phyloP scores from a whole-genome alignment of 345 rosid genomes.

The Carallia brachiata region DNA sequence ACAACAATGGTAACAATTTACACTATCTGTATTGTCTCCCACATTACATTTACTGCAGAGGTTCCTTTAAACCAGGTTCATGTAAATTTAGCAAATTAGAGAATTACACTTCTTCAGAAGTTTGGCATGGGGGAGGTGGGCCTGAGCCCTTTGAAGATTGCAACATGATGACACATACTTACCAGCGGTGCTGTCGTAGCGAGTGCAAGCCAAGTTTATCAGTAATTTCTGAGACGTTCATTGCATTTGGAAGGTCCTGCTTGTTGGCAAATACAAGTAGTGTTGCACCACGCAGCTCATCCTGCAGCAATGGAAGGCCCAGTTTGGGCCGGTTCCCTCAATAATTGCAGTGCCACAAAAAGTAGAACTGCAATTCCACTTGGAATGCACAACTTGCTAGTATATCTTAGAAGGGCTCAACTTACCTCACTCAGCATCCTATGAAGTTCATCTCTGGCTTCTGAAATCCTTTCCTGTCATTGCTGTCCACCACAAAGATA shows the following conservation, averaged over 20 bases:
- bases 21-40: no score
- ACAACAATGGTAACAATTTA: no score
- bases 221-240: slow-evolving; percentile 56
- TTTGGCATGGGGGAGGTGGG: neutral
- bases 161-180: neutral
- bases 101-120: no score
- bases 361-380: neutral
- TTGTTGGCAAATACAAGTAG: slow-evolving; percentile 70
- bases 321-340: neutral
- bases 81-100: no score
- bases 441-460: slow-evolving; percentile 64
- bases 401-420: neutral
- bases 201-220: slow-evolving; percentile 68
- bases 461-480: slow-evolving; percentile 55
- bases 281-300: slow-evolving; percentile 47
- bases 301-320: slow-evolving; percentile 21
- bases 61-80: no score
- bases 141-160: neutral
- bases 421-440: slow-evolving; percentile 58
- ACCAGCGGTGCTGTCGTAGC: slow-evolving; percentile 63
- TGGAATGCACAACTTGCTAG: neutral
- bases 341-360: neutral
- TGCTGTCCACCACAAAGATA: slow-evolving; percentile 66
- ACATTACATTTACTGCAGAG: no score
- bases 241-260: slow-evolving; percentile 67